Base-by-base conservation (phyloP, 495 filamentous ascomycete genomes). In the Penicillium chermesinum region DNA sequence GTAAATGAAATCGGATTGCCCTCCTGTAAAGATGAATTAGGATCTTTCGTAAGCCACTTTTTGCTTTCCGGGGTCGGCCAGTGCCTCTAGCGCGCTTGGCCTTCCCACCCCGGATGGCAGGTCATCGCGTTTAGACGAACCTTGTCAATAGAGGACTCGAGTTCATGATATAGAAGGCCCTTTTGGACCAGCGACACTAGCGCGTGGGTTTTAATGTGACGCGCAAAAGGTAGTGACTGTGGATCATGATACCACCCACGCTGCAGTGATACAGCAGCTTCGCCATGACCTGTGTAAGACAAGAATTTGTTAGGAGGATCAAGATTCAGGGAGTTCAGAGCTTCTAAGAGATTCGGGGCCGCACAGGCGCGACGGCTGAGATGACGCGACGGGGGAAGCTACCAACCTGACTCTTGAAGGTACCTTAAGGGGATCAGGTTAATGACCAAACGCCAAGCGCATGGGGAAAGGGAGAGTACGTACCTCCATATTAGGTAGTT, bases 401-500 rank as follows among this genome's bases (percentile, higher is more conserved):
- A 83, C 83, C 57, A 79, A 94, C 88, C 88, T 73, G 84, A 87
- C 79, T 94, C 88, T 70, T 91, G 80, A 55, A 94, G 81, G 70
- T 91, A 94, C 68, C 88, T 94, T n/a, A n/a, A n/a, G 34, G 66
- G 38, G 46, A 54, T 64, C 58, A 37, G 37, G 38, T 35, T 33
- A 40, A n/a, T n/a, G 34, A 18, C 32, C 42, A 33, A 39, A 19
- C 10, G 33, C 36, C n/a, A n/a, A n/a, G n/a, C n/a, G n/a, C n/a
- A 38, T 18, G 36, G 43, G 32, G 15, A 13, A 30, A 18, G 39
- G 15, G 32, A 61, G 61, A 66, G 53, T 57, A 80, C 88, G 69
- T 80, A 96, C 88, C 90, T 90, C 88, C 90, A 95, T 76, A 98
- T 88, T 73, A 98, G 77, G 77, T 91, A 97, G 79, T 97, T 98